Conservation (phyloP, 2,329 filamentous ascomycete genomes). For the Shiraia bambusicola region DNA sequence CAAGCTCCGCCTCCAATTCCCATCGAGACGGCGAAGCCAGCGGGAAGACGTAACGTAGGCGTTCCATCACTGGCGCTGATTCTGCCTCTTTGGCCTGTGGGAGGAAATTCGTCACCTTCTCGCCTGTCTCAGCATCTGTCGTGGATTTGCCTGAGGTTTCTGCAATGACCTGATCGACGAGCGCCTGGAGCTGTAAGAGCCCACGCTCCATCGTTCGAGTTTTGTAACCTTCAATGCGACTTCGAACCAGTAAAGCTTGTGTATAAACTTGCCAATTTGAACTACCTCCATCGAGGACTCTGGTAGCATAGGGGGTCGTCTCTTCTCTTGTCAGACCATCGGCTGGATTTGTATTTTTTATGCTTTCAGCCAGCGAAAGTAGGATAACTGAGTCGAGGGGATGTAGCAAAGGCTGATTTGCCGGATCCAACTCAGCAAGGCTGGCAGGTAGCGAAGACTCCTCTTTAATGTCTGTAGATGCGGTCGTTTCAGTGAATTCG, state of each 20-base stretch:
- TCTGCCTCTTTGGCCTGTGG: constrained; percentile 74
- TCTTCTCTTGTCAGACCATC: constrained; percentile 91
- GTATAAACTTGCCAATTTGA: constrained; percentile 99
- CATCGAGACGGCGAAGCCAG: constrained; percentile 83
- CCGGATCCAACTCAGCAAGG: constrained; percentile 68
- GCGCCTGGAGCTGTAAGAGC: constrained; percentile 87
- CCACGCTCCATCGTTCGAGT: constrained; percentile 87
- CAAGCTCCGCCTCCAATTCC: constrained; percentile 92
- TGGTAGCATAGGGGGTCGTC: constrained; percentile 83
- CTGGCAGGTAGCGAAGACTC: constrained; percentile 58
- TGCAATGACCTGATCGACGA: constrained; percentile 92
- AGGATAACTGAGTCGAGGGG: constrained; percentile 89
- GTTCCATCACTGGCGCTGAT: constrained; percentile 72
- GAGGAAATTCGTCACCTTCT: constrained; percentile 73
- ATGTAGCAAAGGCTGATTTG: constrained; percentile 77
- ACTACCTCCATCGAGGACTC: constrained; percentile 83
- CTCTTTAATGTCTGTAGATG: constrained; percentile 47
- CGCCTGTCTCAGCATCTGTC: constrained; percentile 27
- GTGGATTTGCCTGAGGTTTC: constrained; percentile 62
- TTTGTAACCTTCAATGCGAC: constrained; percentile 83
- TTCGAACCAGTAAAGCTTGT: constrained; percentile 84
- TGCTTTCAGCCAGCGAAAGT: constrained; percentile 74
- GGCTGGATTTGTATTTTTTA: constrained; percentile 83
- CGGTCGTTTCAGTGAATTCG: constrained; percentile 65
- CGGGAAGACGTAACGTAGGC: constrained; percentile 80